Conservation (phyloP, 495 filamentous ascomycete species). For the Penicillium cosmopolitanum region DNA sequence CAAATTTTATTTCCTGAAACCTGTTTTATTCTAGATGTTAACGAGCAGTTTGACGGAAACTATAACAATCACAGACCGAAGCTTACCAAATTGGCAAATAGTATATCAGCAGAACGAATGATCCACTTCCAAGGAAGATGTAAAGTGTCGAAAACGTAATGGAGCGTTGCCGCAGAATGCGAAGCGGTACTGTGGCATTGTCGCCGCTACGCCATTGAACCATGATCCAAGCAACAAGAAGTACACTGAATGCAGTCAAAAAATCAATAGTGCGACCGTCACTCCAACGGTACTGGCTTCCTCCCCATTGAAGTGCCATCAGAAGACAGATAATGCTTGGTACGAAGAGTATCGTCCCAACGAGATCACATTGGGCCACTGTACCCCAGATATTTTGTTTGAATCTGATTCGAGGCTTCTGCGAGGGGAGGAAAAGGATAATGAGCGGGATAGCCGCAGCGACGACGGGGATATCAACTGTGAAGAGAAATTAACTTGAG, state of each 20-base stretch:
- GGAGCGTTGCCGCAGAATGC: slow-evolving; percentile 37
- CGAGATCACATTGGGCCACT: slow-evolving; percentile 21
- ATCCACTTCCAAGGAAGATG: slow-evolving; percentile 15
- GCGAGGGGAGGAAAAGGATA: slow-evolving; percentile 6
- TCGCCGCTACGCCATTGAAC: slow-evolving; percentile 31
- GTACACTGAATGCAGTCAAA: slow-evolving; percentile 35
- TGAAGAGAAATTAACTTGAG: not conserved
- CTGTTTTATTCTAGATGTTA: slow-evolving; percentile 18
- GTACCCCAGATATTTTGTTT: not conserved
- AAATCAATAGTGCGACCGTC: slow-evolving; percentile 39
- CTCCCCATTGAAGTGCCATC: slow-evolving; percentile 50
- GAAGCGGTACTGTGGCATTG: slow-evolving; percentile 37
- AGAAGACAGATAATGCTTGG: slow-evolving; percentile 42
- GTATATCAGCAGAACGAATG: slow-evolving; percentile 47
- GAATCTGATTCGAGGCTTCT: too few species aligned
- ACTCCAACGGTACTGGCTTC: slow-evolving; percentile 40
- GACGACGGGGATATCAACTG: slow-evolving; percentile 52
- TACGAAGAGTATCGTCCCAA: slow-evolving; percentile 35
- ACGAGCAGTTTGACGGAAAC: slow-evolving; percentile 5
- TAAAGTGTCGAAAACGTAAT: slow-evolving; percentile 19
- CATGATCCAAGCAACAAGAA: slow-evolving; percentile 23
- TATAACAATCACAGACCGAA: slow-evolving; percentile 28
- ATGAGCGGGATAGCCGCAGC: slow-evolving; percentile 30
- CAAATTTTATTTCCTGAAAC: slow-evolving; percentile 41
- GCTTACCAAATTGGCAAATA: slow-evolving; percentile 66